A percentile compares a stretch with the other conserved stretches of the same genome.
These are phyloP conservation scores for Phytopythium cucurbitacearum DNA, from an alignment of 352 stramenopile genomes.

Conservation along the genomic window DNA sequence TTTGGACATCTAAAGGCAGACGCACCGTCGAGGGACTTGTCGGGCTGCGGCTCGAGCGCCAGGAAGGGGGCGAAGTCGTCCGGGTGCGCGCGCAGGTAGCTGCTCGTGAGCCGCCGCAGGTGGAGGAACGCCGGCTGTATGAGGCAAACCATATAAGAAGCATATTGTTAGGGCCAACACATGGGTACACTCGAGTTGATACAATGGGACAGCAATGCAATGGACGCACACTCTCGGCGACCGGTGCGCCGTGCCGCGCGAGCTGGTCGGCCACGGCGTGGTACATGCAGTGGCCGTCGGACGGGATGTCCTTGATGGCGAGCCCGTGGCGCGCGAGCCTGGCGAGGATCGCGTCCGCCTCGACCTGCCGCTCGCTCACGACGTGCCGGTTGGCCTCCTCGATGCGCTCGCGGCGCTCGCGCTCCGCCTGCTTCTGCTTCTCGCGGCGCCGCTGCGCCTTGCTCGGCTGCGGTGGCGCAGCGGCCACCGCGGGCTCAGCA, in stretches of 20 bases:
- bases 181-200: not conserved
- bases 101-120: conserved; percentile 61
- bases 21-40: conserved; percentile 29
- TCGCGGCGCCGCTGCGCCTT: conserved; percentile 76
- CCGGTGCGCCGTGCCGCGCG: conserved; percentile 37
- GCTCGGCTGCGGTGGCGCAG: conserved; percentile 29
- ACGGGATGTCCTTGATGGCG: conserved; percentile 91
- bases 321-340: conserved; percentile 55
- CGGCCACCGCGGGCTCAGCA: not conserved
- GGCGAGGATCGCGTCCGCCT: conserved; percentile 62
- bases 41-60: conserved; percentile 48
- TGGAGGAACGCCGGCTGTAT: conserved; percentile 53
- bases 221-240: conserved; percentile 8
- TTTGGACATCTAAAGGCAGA: not conserved
- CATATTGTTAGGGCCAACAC: not conserved
- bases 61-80: conserved; percentile 94
- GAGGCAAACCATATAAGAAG: conserved; percentile 4
- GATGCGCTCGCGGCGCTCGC: conserved; percentile 65
- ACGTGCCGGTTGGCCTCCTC: conserved; percentile 76
- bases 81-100: conserved; percentile 77
- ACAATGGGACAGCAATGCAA: not conserved
- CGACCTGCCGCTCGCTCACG: conserved; percentile 77
- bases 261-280: conserved; percentile 93
- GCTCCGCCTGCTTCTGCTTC: conserved; percentile 74
- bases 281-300: conserved; percentile 98